Conservation (phyloP, 2,329 filamentous ascomycete species). For the Penicillium sp. region DNA sequence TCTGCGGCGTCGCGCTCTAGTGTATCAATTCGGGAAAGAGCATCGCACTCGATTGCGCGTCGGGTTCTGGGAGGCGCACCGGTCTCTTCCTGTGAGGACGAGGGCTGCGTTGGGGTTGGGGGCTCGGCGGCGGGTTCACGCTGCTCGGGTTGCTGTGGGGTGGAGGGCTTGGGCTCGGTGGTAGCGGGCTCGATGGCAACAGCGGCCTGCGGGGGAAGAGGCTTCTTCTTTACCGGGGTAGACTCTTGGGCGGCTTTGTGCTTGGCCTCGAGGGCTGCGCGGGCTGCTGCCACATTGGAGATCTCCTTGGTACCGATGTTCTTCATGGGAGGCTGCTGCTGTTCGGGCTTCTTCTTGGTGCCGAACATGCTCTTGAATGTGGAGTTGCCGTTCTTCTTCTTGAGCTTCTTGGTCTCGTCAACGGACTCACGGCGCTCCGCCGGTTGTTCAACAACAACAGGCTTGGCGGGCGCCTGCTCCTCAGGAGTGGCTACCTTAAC, state of each 20-base stretch:
- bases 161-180: constrained; percentile 7
- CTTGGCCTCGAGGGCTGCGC: constrained; percentile 44
- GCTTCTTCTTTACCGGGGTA: constrained; percentile 38
- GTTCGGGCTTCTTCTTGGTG: constrained; percentile 41
- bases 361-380: constrained; percentile 50
- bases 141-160: constrained; percentile 10
- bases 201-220: constrained; percentile 24
- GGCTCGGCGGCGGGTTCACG: constrained; percentile 19
- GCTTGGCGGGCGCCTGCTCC: constrained; percentile 20
- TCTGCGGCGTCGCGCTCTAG: constrained; percentile 48
- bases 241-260: constrained; percentile 36
- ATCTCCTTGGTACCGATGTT: constrained; percentile 31
- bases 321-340: constrained; percentile 35
- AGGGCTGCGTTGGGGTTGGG: neutral
- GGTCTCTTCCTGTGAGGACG: constrained; percentile 14
- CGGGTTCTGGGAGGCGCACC: constrained; percentile 42
- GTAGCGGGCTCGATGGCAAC: constrained; percentile 2
- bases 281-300: constrained; percentile 46
- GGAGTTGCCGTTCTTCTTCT: constrained; percentile 45
- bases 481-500: constrained; percentile 14
- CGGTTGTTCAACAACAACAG: constrained; percentile 22
- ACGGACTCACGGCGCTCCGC: constrained; percentile 34
- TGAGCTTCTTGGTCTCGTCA: constrained; percentile 45
- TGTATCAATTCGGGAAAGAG: constrained; percentile 63
- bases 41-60: constrained; percentile 56